A percentile compares a stretch with the other conserved stretches of the same genome.
Evolutionary conservation across 345 rosid genomes (phyloP).

Genomic region (Hirschfeldia incana): DNA sequence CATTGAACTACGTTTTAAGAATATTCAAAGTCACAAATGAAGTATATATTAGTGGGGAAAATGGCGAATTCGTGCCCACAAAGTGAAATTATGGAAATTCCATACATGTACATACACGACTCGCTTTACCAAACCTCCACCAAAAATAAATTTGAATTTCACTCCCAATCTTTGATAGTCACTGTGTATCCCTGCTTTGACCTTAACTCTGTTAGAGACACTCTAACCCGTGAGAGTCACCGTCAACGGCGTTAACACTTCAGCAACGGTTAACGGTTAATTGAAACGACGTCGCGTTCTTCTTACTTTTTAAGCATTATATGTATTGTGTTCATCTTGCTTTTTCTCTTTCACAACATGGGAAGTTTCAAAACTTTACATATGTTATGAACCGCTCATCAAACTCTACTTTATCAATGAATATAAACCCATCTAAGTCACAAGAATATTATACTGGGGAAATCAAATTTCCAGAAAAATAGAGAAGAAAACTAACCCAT

Average conservation of each 20-base stretch:
- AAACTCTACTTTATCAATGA: constrained; percentile 15
- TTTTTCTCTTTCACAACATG: constrained; percentile 11
- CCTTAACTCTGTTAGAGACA: no score
- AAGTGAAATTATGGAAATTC: no score
- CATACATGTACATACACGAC: no score
- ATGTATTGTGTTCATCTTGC: background rate
- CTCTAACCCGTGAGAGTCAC: background rate
- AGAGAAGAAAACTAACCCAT: constrained; percentile 21
- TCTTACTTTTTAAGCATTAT: background rate
- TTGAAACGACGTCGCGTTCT: no score
- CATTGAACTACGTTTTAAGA: no score
- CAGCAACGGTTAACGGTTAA: background rate
- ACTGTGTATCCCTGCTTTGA: no score
- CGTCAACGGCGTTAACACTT: background rate
- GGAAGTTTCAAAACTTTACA: constrained; percentile 22
- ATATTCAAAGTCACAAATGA: no score
- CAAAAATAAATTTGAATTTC: no score
- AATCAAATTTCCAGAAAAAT: constrained; percentile 30
- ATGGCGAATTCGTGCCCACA: no score
- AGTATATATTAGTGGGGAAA: no score
- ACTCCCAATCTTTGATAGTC: no score
- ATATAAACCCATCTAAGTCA: constrained; percentile 13
- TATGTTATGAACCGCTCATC: constrained; percentile 5
- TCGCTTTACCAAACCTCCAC: no score
- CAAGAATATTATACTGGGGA: constrained; percentile 21